phyloP scores from a whole-genome alignment of 2,329 filamentous ascomycete genomes.

The Sarocladiaceae sp. region DNA sequence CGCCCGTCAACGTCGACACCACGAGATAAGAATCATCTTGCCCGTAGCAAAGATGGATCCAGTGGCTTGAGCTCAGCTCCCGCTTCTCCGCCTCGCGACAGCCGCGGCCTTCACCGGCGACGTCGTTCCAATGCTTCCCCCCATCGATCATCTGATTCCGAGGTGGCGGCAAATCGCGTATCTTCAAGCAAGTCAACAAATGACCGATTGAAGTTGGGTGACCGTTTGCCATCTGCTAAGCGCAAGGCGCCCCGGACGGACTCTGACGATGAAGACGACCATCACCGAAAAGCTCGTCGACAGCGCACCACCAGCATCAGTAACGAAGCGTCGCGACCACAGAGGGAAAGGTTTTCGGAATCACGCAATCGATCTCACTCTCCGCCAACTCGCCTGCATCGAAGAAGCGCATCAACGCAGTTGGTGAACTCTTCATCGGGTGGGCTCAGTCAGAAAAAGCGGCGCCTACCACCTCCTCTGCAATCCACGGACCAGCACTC shows the following conservation, averaged over 20 bases:
- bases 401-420: conserved; percentile 62
- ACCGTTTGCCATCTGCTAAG: conserved; percentile 45
- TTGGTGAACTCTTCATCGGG: conserved; percentile 51
- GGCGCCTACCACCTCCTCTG: conserved; percentile 56
- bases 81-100: conserved; percentile 43
- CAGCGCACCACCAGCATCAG: conserved; percentile 45
- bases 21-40: conserved; percentile 34
- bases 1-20: conserved; percentile 28
- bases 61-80: conserved; percentile 57
- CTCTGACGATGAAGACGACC: conserved; percentile 55
- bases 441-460: conserved; percentile 56
- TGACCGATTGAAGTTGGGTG: conserved; percentile 43
- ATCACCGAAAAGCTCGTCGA: conserved; percentile 50
- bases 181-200: conserved; percentile 41
- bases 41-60: conserved; percentile 45
- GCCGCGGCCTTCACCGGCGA: conserved; percentile 4
- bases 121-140: neutral
- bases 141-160: conserved; percentile 44
- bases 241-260: conserved; percentile 50
- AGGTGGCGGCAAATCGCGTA: conserved; percentile 46
- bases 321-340: conserved; percentile 27
- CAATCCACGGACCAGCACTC: conserved; percentile 62
- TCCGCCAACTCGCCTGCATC: conserved; percentile 53
- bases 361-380: conserved; percentile 48
- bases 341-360: conserved; percentile 30